Percentiles rank a stretch among this genome's conserved stretches.
Evolutionary conservation across 2,329 filamentous ascomycete genomes (phyloP).

Genomic region (Trichoderma hamatum): DNA sequence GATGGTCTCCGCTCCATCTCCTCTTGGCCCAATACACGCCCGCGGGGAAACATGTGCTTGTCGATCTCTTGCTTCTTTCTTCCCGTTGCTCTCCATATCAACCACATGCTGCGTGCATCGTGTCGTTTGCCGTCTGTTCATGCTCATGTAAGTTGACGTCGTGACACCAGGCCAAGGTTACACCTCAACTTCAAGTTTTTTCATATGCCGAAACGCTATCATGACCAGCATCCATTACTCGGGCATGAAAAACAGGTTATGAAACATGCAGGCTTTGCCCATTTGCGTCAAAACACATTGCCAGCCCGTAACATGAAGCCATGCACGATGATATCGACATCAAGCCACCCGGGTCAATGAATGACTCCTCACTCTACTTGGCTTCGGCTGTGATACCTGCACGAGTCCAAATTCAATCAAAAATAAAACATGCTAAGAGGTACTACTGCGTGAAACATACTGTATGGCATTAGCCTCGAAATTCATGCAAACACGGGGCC

Average conservation of each 20-base stretch:
- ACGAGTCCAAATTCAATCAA: background rate
- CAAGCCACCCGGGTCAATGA: background rate
- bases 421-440: background rate
- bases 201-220: background rate
- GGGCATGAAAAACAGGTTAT: conserved; percentile 9
- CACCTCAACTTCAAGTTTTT: conserved; percentile 4
- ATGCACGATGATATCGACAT: background rate
- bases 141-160: conserved; percentile 23
- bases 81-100: background rate
- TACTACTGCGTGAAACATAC: background rate
- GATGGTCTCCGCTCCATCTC: conserved; percentile 14
- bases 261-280: background rate
- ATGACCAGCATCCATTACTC: background rate
- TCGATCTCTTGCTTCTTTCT: conserved; percentile 20
- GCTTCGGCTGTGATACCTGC: background rate
- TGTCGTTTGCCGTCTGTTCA: background rate
- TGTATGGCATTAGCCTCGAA: background rate
- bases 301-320: background rate
- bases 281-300: background rate
- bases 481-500: background rate
- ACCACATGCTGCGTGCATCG: conserved; percentile 2
- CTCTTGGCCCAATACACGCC: conserved; percentile 13
- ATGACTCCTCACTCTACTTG: background rate
- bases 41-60: conserved; percentile 19
- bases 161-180: background rate